Conservation (phyloP, 2,329 filamentous ascomycete species). For the Stagonosporopsis chrysanthemi region DNA sequence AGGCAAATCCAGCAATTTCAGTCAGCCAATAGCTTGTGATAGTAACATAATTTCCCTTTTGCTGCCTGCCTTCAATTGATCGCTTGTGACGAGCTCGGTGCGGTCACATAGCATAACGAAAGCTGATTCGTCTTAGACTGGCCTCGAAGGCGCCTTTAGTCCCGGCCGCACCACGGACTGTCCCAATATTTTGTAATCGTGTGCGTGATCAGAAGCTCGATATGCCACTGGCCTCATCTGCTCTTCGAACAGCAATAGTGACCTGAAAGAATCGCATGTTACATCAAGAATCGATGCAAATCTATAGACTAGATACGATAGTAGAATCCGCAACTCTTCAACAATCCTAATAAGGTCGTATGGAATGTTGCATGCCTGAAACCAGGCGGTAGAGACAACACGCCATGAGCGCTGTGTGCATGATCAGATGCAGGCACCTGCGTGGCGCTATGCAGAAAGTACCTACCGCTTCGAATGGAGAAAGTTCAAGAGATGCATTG, state of each 20-base stretch:
- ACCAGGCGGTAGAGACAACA: not conserved
- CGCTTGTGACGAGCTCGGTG: conserved; percentile 23
- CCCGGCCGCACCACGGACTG: not conserved
- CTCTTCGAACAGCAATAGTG: not conserved
- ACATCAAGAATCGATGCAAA: not conserved
- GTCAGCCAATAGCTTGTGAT: conserved; percentile 9
- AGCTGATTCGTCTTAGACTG: conserved; percentile 1
- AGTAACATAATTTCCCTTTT: not conserved
- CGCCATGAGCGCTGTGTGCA: not conserved
- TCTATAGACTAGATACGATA: not conserved
- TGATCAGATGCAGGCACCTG: not conserved
- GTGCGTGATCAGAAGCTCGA: not conserved
- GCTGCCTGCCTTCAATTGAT: conserved; percentile 44
- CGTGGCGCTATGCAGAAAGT: not conserved
- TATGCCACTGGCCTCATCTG: not conserved
- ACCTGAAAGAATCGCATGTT: not conserved
- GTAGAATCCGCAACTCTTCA: not conserved
- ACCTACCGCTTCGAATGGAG: not conserved
- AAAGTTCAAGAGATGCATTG: not conserved
- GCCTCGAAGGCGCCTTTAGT: not conserved
- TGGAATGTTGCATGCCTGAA: not conserved
- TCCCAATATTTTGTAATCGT: not conserved
- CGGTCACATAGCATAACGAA: not conserved
- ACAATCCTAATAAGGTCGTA: not conserved
- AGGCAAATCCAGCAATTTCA: conserved; percentile 9